These are phyloP conservation scores for Cicer bijugum DNA, from an alignment of 306 rosid genomes.

Conservation along the genomic window DNA sequence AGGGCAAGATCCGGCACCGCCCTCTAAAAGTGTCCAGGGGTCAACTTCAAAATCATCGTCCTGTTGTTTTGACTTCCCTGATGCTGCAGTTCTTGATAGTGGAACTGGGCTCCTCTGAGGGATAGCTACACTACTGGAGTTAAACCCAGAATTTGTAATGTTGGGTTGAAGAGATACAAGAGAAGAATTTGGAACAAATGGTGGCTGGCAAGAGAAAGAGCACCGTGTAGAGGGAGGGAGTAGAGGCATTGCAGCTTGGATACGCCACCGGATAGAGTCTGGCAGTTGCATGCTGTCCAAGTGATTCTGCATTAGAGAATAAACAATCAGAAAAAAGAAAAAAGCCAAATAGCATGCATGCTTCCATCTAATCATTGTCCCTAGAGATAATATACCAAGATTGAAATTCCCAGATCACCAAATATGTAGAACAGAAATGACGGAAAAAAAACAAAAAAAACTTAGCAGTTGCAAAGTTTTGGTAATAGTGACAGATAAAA, in stretches of 20 bases:
- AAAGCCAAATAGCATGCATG: background rate
- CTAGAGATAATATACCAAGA: conserved; percentile 21
- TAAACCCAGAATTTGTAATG: conserved; percentile 50
- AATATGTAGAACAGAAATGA: background rate
- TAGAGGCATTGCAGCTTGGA: conserved; percentile 91
- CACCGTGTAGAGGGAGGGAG: conserved; percentile 60
- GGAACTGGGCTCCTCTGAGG: conserved; percentile 60
- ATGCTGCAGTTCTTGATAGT: conserved; percentile 48
- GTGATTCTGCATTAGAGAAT: conserved; percentile 62
- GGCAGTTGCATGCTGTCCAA: conserved; percentile 80
- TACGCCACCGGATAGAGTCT: conserved; percentile 77
- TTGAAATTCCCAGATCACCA: background rate
- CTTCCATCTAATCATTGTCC: conserved; percentile 12
- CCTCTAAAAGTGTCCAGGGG: conserved; percentile 93
- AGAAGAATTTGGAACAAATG: conserved; percentile 62
- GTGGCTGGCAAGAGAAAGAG: conserved; percentile 74
- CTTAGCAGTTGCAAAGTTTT: conserved; percentile 14
- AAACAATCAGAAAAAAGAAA: conserved; percentile 30
- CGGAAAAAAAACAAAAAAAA: background rate
- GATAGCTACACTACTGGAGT: conserved; percentile 48
- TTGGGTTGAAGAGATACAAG: conserved; percentile 61
- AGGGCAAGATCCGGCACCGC: conserved; percentile 79
- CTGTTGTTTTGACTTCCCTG: conserved; percentile 74
- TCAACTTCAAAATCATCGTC: conserved; percentile 77
- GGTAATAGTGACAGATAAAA: background rate